Conservation (phyloP, 2,329 filamentous ascomycete species). For the Verticillium zaregamsianum region DNA sequence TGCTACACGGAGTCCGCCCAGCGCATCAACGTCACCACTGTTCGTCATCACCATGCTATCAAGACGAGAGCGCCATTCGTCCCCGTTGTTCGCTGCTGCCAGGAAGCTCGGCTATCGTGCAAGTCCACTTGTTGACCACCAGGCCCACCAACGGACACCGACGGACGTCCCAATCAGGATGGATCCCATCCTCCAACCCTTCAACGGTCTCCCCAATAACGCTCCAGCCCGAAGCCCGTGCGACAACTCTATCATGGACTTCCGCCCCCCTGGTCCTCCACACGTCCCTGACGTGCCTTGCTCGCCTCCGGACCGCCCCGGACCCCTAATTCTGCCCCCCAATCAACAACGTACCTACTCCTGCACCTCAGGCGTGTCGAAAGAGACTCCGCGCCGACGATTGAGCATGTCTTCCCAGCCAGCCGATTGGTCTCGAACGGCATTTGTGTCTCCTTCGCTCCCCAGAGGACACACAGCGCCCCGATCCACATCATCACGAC, state of each 20-base stretch:
- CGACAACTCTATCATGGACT: not conserved
- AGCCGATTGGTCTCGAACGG: not conserved
- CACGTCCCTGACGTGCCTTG: not conserved
- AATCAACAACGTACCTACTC: not conserved
- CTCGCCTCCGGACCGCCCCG: not conserved
- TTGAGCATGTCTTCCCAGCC: not conserved
- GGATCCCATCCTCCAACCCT: not conserved
- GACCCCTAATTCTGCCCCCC: not conserved
- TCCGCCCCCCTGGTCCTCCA: not conserved
- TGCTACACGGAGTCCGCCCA: not conserved
- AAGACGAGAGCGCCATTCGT: too few relatives aligned
- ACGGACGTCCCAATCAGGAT: not conserved
- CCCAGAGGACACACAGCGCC: not conserved
- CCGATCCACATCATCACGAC: not conserved
- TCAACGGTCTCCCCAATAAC: not conserved
- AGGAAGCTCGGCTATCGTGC: not conserved
- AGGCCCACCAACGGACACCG: too few relatives aligned
- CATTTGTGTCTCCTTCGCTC: too few relatives aligned
- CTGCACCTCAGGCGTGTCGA: not conserved
- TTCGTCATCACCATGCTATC: not conserved
- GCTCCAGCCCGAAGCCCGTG: not conserved
- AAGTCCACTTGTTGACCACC: not conserved
- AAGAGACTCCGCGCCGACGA: not conserved
- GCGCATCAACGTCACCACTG: not conserved
- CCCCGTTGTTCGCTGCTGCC: too few relatives aligned